phyloP scores from a whole-genome alignment of 1,139 yeast species.

The Pichia sp. region DNA sequence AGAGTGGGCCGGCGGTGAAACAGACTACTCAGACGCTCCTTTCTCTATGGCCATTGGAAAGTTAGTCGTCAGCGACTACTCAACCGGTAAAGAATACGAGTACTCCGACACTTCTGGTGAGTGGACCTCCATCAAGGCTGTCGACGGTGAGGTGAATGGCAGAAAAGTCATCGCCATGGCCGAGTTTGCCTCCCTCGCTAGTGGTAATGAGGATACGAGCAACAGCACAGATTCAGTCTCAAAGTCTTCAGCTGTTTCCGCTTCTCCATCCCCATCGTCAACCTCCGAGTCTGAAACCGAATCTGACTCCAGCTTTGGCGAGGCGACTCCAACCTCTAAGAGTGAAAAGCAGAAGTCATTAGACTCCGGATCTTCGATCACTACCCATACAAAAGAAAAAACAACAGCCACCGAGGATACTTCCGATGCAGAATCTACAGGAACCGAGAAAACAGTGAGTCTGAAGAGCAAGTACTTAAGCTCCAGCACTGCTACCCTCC shows the following conservation, averaged over 20 bases:
- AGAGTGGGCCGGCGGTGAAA: slow-evolving; percentile 55
- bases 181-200: slow-evolving; percentile 44
- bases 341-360: background rate
- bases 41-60: slow-evolving; percentile 60
- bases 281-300: background rate
- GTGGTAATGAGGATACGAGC: slow-evolving; percentile 26
- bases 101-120: slow-evolving; percentile 62
- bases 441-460: slow-evolving; percentile 1
- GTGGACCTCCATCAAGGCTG: slow-evolving; percentile 64
- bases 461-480: background rate
- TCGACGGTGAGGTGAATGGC: slow-evolving; percentile 61
- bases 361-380: background rate
- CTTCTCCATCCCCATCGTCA: background rate
- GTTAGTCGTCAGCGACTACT: slow-evolving; percentile 68
- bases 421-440: background rate
- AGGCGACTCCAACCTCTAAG: background rate
- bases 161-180: slow-evolving; percentile 46
- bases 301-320: background rate
- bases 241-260: background rate
- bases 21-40: slow-evolving; percentile 47
- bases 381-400: background rate
- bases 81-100: slow-evolving; percentile 65
- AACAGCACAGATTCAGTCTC: background rate
- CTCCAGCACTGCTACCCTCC: slow-evolving; percentile 7
- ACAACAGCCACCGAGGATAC: background rate